Conservation (phyloP, 2,329 filamentous ascomycete genomes). For the Phaeosphaeria sp. region DNA sequence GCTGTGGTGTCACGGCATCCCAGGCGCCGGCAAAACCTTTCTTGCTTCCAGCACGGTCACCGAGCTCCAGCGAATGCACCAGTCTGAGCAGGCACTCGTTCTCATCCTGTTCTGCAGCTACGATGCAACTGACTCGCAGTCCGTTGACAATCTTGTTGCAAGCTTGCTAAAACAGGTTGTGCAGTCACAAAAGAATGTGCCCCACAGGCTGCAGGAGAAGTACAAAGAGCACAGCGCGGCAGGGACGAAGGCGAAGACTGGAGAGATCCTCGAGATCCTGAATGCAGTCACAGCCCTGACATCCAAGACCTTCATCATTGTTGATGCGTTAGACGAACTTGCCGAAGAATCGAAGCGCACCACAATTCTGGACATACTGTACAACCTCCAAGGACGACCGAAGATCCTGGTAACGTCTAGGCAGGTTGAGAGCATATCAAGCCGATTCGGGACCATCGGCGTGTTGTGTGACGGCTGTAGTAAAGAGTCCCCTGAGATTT, state of each 20-base stretch:
- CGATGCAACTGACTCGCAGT: neutral
- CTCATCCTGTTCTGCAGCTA: neutral
- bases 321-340: neutral
- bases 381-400: neutral
- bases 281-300: neutral
- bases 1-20: slow-evolving; percentile 1
- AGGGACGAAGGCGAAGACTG: neutral
- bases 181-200: neutral
- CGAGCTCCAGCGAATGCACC: neutral
- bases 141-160: neutral
- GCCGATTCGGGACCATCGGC: neutral
- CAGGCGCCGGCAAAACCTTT: neutral
- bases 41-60: neutral
- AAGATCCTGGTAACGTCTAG: neutral
- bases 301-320: neutral
- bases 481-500: neutral
- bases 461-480: neutral
- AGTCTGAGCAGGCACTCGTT: neutral
- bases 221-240: neutral
- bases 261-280: neutral
- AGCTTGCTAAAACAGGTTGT: neutral
- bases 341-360: neutral
- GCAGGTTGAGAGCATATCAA: neutral
- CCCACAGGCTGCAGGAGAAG: neutral
- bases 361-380: neutral